Conservation (phyloP, 345 rosid genomes). For the Camelina hispida region DNA sequence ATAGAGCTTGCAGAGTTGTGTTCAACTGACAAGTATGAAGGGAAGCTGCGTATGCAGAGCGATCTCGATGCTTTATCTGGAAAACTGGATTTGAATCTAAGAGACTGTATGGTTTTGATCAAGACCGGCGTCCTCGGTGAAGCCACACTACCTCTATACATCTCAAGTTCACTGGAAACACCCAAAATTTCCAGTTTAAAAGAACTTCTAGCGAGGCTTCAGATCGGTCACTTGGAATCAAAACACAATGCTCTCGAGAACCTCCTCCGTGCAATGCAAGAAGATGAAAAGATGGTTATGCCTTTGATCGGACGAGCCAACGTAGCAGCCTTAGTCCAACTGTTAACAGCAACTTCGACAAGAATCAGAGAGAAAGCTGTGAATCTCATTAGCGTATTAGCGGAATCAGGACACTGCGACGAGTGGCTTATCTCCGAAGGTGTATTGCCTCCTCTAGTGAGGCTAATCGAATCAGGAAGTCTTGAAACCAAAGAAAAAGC, state of each 20-base stretch:
- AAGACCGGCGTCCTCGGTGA: slow-evolving; percentile 94
- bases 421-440: slow-evolving; percentile 89
- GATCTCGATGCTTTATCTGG: slow-evolving; percentile 83
- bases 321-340: slow-evolving; percentile 72
- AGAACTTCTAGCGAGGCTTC: slow-evolving; percentile 89
- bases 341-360: slow-evolving; percentile 80
- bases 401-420: slow-evolving; percentile 81
- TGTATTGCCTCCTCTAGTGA: slow-evolving; percentile 79
- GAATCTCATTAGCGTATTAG: slow-evolving; percentile 64
- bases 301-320: slow-evolving; percentile 73
- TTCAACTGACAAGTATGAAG: slow-evolving; percentile 64
- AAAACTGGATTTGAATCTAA: slow-evolving; percentile 78
- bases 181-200: slow-evolving; percentile 51
- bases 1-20: slow-evolving; percentile 67
- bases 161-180: slow-evolving; percentile 55
- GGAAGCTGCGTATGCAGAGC: slow-evolving; percentile 95
- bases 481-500: slow-evolving; percentile 79
- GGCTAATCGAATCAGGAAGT: slow-evolving; percentile 87
- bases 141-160: slow-evolving; percentile 64
- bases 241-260: slow-evolving; percentile 83
- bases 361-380: slow-evolving; percentile 81
- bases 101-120: slow-evolving; percentile 81
- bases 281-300: slow-evolving; percentile 73
- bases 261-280: slow-evolving; percentile 72
- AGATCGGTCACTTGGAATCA: slow-evolving; percentile 91